These are phyloP conservation scores for Phytophthora citrophthora DNA, from an alignment of 352 stramenopile species.

Conservation along the genomic window DNA sequence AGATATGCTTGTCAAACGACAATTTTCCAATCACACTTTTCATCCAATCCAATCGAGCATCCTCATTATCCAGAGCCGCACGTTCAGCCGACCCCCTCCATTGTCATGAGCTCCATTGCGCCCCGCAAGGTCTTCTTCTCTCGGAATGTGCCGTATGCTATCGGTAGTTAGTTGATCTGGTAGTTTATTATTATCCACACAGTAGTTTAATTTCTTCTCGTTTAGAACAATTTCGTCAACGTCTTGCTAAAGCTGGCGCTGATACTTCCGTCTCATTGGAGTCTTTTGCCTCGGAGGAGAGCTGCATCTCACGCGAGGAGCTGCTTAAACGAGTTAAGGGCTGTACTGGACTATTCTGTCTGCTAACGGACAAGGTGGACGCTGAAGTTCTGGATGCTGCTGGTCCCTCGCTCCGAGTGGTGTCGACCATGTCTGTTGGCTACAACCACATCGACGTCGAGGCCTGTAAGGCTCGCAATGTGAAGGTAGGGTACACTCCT, in stretches of 20 bases:
- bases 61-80: conserved; percentile 4
- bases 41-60: conserved; percentile 33
- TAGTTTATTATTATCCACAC: neutral
- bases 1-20: conserved; percentile 4
- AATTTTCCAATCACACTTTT: conserved; percentile 24
- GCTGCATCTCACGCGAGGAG: conserved; percentile 49
- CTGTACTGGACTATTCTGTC: conserved; percentile 65
- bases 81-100: conserved; percentile 4
- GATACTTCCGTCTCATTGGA: conserved; percentile 30
- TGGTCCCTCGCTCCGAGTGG: conserved; percentile 64
- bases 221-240: conserved; percentile 44
- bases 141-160: conserved; percentile 70
- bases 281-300: conserved; percentile 36
- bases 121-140: conserved; percentile 72
- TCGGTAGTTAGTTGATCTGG: conserved; percentile 43
- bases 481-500: conserved; percentile 85
- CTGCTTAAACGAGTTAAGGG: conserved; percentile 55
- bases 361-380: conserved; percentile 78
- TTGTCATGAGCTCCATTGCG: conserved; percentile 27
- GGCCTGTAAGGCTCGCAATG: conserved; percentile 65
- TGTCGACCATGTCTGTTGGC: conserved; percentile 90
- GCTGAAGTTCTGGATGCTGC: conserved; percentile 64
- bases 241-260: conserved; percentile 20
- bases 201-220: neutral
- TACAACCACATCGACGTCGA: conserved; percentile 92